Conservation (phyloP, 1,284 basidiomycete species). For the Irpex rosettiformis region DNA sequence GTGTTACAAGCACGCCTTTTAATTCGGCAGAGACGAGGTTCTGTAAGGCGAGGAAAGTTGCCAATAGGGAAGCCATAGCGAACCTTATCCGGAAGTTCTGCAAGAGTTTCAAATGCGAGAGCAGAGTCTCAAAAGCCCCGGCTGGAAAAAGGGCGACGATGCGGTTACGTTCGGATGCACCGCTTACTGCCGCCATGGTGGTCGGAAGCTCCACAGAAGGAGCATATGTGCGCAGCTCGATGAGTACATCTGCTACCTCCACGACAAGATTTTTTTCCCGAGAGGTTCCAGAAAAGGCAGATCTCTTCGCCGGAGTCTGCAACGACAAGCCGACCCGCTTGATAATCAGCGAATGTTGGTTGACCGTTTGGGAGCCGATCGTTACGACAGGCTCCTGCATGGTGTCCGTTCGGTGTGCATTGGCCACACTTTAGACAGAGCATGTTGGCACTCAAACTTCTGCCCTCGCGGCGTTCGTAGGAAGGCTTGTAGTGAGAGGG, state of each 20-base stretch:
- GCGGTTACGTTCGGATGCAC: conserved; percentile 12
- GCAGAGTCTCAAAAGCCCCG: conserved; percentile 13
- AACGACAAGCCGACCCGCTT: conserved; percentile 1
- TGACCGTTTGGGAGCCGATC: background rate
- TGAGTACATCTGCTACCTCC: background rate
- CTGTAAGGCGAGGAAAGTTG: conserved; percentile 21
- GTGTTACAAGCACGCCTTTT: conserved; percentile 17
- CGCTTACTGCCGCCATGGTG: conserved; percentile 9
- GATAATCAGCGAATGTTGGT: background rate
- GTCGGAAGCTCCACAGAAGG: conserved; percentile 15
- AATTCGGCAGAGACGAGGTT: conserved; percentile 26
- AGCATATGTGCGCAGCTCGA: conserved; percentile 11
- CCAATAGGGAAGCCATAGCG: conserved; percentile 33
- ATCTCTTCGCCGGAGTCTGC: conserved; percentile 1
- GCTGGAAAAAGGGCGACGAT: conserved; percentile 18
- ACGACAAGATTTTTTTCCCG: conserved; percentile 4
- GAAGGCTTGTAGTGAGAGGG: background rate
- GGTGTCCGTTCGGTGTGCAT: conserved; percentile 7
- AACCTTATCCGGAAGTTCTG: conserved; percentile 25
- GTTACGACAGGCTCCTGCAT: conserved; percentile 1
- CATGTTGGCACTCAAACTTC: background rate
- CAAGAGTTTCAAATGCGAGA: conserved; percentile 14
- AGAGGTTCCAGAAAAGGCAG: conserved; percentile 13
- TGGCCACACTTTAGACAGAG: conserved; percentile 15
- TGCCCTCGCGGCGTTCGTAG: conserved; percentile 3